phyloP scores from a whole-genome alignment of 2,329 filamentous ascomycete genomes.

The Zopfia rhizophila region DNA sequence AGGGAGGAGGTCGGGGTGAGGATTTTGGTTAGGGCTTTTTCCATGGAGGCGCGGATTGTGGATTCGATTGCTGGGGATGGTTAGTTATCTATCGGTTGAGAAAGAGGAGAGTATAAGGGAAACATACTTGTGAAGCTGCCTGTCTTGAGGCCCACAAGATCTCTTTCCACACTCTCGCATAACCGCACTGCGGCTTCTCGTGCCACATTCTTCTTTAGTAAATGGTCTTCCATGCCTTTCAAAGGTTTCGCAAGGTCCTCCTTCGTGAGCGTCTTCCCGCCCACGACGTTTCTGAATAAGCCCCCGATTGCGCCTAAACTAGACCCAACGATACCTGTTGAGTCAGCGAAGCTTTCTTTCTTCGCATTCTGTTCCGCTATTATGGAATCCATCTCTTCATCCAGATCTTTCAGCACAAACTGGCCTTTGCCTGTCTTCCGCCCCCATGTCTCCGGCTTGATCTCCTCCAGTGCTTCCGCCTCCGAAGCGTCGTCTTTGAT shows the following conservation, averaged over 20 bases:
- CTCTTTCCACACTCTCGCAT: conserved; percentile 89
- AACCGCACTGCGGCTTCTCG: conserved; percentile 91
- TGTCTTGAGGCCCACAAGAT: conserved; percentile 90
- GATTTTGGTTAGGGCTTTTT: conserved; percentile 92
- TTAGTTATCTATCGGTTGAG: conserved; percentile 29
- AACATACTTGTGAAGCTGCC: conserved; percentile 80
- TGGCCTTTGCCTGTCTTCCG: conserved; percentile 86
- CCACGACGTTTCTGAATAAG: conserved; percentile 93
- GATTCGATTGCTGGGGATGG: conserved; percentile 71
- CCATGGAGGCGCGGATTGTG: conserved; percentile 86
- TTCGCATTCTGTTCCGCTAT: conserved; percentile 79
- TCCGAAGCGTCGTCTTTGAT: conserved; percentile 60
- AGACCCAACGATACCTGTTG: conserved; percentile 75
- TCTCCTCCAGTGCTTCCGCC: conserved; percentile 73
- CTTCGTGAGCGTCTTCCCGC: conserved; percentile 90
- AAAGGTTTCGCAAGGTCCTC: conserved; percentile 91
- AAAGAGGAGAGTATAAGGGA: not conserved
- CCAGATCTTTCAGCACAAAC: conserved; percentile 92
- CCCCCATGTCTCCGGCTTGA: conserved; percentile 85
- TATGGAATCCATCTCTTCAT: conserved; percentile 92
- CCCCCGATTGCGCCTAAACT: conserved; percentile 85
- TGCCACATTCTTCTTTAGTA: conserved; percentile 95
- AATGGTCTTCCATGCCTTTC: conserved; percentile 94
- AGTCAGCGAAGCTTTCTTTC: conserved; percentile 44
- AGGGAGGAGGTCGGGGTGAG: conserved; percentile 94